These are phyloP conservation scores for Pterocarpus santalinus DNA, from an alignment of 306 rosid species.

Conservation along the genomic window DNA sequence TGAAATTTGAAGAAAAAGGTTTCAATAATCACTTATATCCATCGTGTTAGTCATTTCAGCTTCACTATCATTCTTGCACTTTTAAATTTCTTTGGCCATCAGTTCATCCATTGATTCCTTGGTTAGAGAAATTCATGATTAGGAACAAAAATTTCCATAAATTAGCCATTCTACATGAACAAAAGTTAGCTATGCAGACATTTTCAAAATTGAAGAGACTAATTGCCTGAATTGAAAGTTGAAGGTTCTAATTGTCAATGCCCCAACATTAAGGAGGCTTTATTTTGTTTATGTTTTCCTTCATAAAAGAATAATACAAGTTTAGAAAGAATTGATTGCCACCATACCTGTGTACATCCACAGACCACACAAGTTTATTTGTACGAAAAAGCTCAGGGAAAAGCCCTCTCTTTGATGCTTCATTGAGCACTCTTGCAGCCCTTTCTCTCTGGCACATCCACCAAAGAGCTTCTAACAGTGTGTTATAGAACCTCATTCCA, in stretches of 20 bases:
- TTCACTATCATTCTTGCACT: neutral
- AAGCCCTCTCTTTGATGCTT: conserved; percentile 89
- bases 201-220: conserved; percentile 23
- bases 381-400: conserved; percentile 88
- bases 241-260: conserved; percentile 22
- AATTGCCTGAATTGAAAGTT: conserved; percentile 30
- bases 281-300: conserved; percentile 31
- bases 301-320: conserved; percentile 27
- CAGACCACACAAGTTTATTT: conserved; percentile 85
- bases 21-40: conserved; percentile 25
- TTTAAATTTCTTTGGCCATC: conserved; percentile 25
- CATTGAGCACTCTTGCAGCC: conserved; percentile 90
- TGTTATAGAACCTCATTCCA: conserved; percentile 86
- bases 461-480: conserved; percentile 96
- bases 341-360: conserved; percentile 89
- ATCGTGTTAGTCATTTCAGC: conserved; percentile 29
- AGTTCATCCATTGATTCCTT: conserved; percentile 15
- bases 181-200: conserved; percentile 28
- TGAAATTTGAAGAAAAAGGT: conserved; percentile 27
- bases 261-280: conserved; percentile 1
- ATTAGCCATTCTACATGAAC: conserved; percentile 6
- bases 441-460: conserved; percentile 92
- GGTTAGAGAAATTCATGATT: conserved; percentile 14
- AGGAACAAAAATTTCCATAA: conserved; percentile 28
- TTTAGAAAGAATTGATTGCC: conserved; percentile 35